Conservation (phyloP, 768 basidiomycete genomes). For the Russula lepida region DNA sequence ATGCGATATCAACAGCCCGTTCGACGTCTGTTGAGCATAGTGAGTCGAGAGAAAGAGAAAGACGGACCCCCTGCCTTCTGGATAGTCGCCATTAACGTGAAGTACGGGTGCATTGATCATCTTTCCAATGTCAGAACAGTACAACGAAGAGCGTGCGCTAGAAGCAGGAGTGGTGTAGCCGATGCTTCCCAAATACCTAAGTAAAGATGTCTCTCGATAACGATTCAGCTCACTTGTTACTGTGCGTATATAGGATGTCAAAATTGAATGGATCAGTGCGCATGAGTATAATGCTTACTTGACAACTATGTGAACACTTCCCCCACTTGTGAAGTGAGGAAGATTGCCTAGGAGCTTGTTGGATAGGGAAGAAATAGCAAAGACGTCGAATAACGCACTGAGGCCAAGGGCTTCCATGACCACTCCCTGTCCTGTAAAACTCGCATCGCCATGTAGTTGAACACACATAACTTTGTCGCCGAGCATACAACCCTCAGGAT, state of each 20-base stretch:
- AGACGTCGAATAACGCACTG: conserved; percentile 38
- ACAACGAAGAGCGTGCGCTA: conserved; percentile 73
- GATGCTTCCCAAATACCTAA: conserved; percentile 43
- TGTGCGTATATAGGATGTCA: conserved; percentile 11
- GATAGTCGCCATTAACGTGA: conserved; percentile 88
- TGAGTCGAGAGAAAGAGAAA: neutral
- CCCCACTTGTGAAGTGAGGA: conserved; percentile 87
- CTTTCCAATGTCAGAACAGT: conserved; percentile 84
- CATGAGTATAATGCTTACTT: conserved; percentile 46
- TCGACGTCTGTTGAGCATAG: conserved; percentile 54
- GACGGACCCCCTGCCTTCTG: conserved; percentile 49
- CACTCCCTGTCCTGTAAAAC: conserved; percentile 84
- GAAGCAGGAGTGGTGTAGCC: conserved; percentile 90
- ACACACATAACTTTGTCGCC: conserved; percentile 79
- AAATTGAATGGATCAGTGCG: neutral
- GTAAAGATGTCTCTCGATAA: neutral
- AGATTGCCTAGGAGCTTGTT: conserved; percentile 50
- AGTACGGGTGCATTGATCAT: conserved; percentile 85
- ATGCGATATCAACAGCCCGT: conserved; percentile 79
- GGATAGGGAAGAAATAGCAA: neutral
- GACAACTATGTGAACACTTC: conserved; percentile 84
- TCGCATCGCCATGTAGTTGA: conserved; percentile 87
- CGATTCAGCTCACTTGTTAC: conserved; percentile 26
- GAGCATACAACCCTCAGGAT: conserved; percentile 34
- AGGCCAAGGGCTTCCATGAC: conserved; percentile 83